Conservation (phyloP, 352 stramenopile species). For the Globisporangium lucens region DNA sequence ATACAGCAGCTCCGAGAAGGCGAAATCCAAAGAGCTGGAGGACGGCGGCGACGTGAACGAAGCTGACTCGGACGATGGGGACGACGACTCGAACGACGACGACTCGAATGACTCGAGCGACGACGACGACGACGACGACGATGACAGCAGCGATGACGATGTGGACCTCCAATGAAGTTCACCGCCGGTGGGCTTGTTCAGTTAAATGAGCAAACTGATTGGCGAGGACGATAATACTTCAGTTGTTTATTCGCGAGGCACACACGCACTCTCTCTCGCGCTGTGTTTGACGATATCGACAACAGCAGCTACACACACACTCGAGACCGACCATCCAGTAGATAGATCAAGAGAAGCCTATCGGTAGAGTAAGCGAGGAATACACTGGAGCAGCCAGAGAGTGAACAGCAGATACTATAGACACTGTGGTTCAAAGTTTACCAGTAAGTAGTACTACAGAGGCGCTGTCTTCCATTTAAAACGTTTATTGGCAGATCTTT, state of each 20-base stretch:
- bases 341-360: neutral
- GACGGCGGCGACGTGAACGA: conserved; percentile 26
- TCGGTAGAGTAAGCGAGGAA: neutral
- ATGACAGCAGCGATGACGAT: conserved; percentile 16
- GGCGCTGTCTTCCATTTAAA: neutral
- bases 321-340: neutral
- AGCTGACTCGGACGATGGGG: conserved; percentile 23
- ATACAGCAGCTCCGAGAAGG: conserved; percentile 44
- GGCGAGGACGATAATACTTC: neutral
- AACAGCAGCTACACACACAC: neutral
- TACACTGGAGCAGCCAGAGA: neutral
- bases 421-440: neutral
- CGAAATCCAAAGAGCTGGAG: conserved; percentile 7
- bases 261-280: neutral
- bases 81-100: conserved; percentile 51
- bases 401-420: neutral
- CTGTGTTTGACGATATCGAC: neutral
- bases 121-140: conserved; percentile 34
- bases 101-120: conserved; percentile 46
- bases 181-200: conserved; percentile 12
- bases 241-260: neutral
- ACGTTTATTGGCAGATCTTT: neutral
- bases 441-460: neutral
- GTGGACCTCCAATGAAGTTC: conserved; percentile 10
- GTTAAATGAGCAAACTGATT: conserved; percentile 12